Percentiles rank a stretch among this genome's conserved stretches.
Evolutionary conservation across 306 rosid genomes (phyloP).

Genomic region (Gillenia trifoliata): DNA sequence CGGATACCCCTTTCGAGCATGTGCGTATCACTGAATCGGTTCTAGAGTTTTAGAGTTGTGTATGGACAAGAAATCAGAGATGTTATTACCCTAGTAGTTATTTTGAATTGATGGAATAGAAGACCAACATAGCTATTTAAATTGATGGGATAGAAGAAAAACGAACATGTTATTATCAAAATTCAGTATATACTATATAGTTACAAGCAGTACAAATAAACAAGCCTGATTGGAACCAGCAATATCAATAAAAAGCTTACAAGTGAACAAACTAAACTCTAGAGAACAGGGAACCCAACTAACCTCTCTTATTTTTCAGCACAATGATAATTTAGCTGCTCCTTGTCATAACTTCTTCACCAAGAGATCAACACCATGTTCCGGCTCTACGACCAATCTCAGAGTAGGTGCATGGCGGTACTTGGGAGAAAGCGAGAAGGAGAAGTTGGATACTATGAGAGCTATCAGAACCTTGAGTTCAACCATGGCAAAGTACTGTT

Average conservation of each 20-base stretch:
- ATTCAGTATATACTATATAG: background rate
- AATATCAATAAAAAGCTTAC: no score
- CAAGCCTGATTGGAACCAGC: background rate
- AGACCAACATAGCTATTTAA: no score
- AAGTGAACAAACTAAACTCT: no score
- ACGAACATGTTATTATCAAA: background rate
- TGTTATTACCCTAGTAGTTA: no score
- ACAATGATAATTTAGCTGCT: background rate
- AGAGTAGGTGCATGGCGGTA: constrained; percentile 29
- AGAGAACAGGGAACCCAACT: no score
- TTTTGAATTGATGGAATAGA: no score
- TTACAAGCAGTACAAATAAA: background rate
- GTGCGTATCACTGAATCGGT: no score
- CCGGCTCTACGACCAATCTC: constrained; percentile 25
- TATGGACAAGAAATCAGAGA: no score
- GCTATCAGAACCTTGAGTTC: constrained; percentile 21
- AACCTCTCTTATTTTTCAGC: background rate
- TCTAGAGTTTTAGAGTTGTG: no score
- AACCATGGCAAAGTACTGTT: constrained; percentile 19
- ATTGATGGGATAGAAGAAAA: background rate
- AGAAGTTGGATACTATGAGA: constrained; percentile 36
- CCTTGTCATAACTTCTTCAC: constrained; percentile 23
- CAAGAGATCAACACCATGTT: constrained; percentile 34
- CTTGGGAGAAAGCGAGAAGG: constrained; percentile 33
- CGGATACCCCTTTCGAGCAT: no score